These are phyloP conservation scores for Anisodus tanguticus DNA, from an alignment of 257 asterid species.

Conservation along the genomic window DNA sequence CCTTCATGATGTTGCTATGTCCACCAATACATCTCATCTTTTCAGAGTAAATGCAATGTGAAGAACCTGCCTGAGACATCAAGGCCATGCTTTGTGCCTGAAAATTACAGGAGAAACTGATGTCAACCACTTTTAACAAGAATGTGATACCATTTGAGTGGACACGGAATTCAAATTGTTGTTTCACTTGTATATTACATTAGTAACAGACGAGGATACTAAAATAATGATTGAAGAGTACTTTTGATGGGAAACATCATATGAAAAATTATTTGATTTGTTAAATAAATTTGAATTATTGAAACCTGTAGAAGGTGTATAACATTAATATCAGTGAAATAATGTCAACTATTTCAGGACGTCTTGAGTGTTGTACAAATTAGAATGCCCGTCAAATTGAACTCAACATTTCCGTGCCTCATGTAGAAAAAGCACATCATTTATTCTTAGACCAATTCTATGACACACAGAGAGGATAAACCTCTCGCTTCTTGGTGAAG, in stretches of 20 bases:
- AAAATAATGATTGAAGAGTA: not conserved
- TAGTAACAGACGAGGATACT: not conserved
- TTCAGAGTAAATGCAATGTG: constrained; percentile 54
- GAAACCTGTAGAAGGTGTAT: not conserved
- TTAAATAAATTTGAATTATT: not conserved
- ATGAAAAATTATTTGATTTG: not conserved
- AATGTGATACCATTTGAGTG: not conserved
- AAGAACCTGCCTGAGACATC: constrained; percentile 67
- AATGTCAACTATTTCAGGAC: not conserved
- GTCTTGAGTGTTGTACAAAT: not conserved
- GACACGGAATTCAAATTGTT: not conserved
- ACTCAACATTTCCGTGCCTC: not conserved
- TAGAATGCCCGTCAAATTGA: not conserved
- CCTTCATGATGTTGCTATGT: constrained; percentile 39
- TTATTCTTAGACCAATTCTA: not conserved
- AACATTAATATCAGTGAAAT: not conserved
- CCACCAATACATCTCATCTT: constrained; percentile 45
- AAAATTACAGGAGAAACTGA: constrained; percentile 29
- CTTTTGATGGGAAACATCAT: not conserved
- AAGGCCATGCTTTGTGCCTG: constrained; percentile 72
- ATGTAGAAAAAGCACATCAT: not conserved
- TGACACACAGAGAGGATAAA: not conserved
- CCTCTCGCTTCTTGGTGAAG: not conserved
- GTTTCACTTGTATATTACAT: not conserved
- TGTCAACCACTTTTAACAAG: not conserved